Conservation (phyloP, 1,284 basidiomycete species). For the Ganoderma multipileum region DNA sequence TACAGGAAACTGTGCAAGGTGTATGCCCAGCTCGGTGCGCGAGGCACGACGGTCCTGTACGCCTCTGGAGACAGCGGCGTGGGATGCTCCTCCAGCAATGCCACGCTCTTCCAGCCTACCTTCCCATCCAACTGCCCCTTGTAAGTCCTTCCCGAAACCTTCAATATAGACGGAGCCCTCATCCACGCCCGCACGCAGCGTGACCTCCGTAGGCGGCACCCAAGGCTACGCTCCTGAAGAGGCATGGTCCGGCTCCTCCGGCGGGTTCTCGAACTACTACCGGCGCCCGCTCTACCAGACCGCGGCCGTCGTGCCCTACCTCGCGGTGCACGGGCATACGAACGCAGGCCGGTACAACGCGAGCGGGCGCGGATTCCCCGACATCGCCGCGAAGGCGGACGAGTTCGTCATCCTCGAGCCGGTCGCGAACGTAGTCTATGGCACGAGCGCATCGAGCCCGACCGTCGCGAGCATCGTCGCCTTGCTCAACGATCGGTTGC, state of each 20-base stretch:
- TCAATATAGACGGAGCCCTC: not conserved
- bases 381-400: slow-evolving; percentile 39
- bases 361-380: slow-evolving; percentile 42
- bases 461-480: slow-evolving; percentile 59
- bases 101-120: slow-evolving; percentile 59
- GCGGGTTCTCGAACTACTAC: slow-evolving; percentile 66
- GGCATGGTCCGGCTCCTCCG: slow-evolving; percentile 56
- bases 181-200: slow-evolving; percentile 44
- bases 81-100: slow-evolving; percentile 56
- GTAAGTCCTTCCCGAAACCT: slow-evolving; percentile 22
- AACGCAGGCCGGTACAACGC: slow-evolving; percentile 39
- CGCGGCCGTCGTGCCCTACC: slow-evolving; percentile 41
- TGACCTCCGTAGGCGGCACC: slow-evolving; percentile 66
- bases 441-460: slow-evolving; percentile 56
- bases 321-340: slow-evolving; percentile 37
- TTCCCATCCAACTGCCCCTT: slow-evolving; percentile 73
- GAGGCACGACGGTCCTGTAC: slow-evolving; percentile 67
- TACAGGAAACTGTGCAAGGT: slow-evolving; percentile 29
- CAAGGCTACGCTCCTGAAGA: slow-evolving; percentile 55
- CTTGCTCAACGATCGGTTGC: slow-evolving; percentile 59
- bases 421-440: slow-evolving; percentile 51
- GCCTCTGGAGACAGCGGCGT: slow-evolving; percentile 68
- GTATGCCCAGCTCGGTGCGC: slow-evolving; percentile 55
- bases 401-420: slow-evolving; percentile 45
- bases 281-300: slow-evolving; percentile 46